Conservation (phyloP, 1,139 yeast species). For the Diutina pseudorugosa region DNA sequence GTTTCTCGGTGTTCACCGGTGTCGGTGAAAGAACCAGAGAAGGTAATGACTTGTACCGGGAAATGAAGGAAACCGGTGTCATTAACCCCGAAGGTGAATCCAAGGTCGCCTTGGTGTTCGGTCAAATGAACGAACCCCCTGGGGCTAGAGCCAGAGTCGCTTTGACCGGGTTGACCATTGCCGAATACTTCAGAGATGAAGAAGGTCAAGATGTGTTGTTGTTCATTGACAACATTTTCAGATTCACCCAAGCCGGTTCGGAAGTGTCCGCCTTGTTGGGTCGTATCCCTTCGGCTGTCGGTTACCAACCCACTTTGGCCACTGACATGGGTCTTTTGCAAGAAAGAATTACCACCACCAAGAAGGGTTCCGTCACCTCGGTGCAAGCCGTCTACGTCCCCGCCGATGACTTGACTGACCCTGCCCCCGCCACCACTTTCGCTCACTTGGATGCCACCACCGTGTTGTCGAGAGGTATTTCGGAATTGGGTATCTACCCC, state of each 20-base stretch:
- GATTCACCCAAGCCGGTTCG: conserved; percentile 99
- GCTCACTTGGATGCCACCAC: conserved; percentile 99
- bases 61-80: conserved; percentile 99
- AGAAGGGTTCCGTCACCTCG: conserved; percentile 99
- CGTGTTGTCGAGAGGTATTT: conserved; percentile 98
- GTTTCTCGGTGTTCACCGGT: conserved; percentile 99
- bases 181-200: conserved; percentile 99
- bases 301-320: conserved; percentile 99
- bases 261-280: conserved; percentile 99
- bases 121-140: conserved; percentile 99
- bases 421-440: conserved; percentile 99
- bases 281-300: conserved; percentile 99
- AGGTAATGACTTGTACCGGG: conserved; percentile 99
- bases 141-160: conserved; percentile 99
- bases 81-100: conserved; percentile 99
- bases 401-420: conserved; percentile 99
- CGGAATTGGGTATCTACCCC: conserved; percentile 99
- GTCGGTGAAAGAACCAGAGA: conserved; percentile 99
- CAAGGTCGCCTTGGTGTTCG: conserved; percentile 98
- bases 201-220: conserved; percentile 99
- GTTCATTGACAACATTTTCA: conserved; percentile 99
- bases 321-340: conserved; percentile 99
- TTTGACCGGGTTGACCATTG: conserved; percentile 98
- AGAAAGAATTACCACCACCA: conserved; percentile 99
- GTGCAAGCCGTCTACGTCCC: conserved; percentile 99